phyloP scores from a whole-genome alignment of 2,329 filamentous ascomycete species.

The Exutisphaerella laricina region DNA sequence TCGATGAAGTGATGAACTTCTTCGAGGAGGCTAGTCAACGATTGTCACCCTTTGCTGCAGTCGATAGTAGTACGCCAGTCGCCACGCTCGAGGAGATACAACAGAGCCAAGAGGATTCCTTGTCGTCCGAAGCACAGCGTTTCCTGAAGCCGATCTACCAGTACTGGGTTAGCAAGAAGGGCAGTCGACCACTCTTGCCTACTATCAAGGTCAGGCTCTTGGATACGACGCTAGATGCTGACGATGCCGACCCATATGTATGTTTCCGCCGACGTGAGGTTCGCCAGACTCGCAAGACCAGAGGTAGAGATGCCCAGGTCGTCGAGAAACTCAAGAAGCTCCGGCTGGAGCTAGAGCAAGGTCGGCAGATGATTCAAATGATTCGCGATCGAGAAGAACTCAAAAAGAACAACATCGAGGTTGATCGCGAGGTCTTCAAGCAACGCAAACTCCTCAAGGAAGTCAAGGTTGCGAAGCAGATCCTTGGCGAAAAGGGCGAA shows the following conservation, averaged over 20 bases:
- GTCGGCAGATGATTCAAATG: constrained; percentile 70
- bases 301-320: constrained; percentile 87
- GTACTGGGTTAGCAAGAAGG: constrained; percentile 73
- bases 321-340: constrained; percentile 91
- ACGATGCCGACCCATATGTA: constrained; percentile 95
- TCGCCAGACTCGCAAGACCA: constrained; percentile 88
- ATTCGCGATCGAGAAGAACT: constrained; percentile 74
- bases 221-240: constrained; percentile 87
- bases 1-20: constrained; percentile 90
- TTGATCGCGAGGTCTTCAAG: constrained; percentile 75
- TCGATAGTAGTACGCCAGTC: constrained; percentile 78
- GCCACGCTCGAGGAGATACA: constrained; percentile 55
- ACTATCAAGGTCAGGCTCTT: constrained; percentile 66
- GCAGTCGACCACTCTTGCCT: constrained; percentile 69
- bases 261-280: constrained; percentile 96
- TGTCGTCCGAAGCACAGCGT: constrained; percentile 49
- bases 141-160: constrained; percentile 78
- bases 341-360: constrained; percentile 84
- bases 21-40: constrained; percentile 82
- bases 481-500: constrained; percentile 75
- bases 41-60: constrained; percentile 80
- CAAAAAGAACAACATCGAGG: constrained; percentile 68
- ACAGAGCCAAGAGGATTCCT: constrained; percentile 54
- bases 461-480: constrained; percentile 78
- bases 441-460: constrained; percentile 77